A percentile compares a stretch with the other conserved stretches of the same genome.
These are phyloP conservation scores for Cytospora paraplurivora DNA, from an alignment of 2,329 filamentous ascomycete genomes.

Conservation along the genomic window DNA sequence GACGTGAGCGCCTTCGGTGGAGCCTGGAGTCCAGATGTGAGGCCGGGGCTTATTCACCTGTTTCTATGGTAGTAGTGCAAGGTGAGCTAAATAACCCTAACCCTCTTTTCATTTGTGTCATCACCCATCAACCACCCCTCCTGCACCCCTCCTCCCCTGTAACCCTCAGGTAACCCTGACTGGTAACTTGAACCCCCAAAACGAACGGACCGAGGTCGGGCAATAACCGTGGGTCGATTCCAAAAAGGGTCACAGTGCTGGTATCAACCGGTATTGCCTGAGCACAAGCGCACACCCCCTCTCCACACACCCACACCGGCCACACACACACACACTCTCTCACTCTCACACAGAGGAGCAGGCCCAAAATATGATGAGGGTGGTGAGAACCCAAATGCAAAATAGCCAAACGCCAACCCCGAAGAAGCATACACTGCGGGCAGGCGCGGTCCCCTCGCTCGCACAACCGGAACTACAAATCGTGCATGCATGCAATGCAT, in stretches of 20 bases:
- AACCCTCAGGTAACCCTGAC: neutral
- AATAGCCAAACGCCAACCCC: neutral
- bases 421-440: constrained; percentile 10
- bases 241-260: too few relatives aligned
- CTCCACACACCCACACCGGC: too few relatives aligned
- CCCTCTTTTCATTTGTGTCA: neutral
- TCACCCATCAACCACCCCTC: too few relatives aligned
- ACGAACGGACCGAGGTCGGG: neutral
- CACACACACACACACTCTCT: too few relatives aligned
- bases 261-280: neutral
- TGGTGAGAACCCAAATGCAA: constrained; percentile 9
- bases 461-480: neutral
- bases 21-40: constrained; percentile 18
- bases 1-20: neutral
- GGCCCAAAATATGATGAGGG: neutral
- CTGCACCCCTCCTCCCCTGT: neutral
- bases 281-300: neutral
- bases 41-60: neutral
- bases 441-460: neutral
- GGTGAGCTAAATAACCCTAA: neutral
- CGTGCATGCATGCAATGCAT: neutral
- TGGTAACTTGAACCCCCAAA: neutral
- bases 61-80: too few relatives aligned
- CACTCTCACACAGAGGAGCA: too few relatives aligned
- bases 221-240: neutral